Base-by-base conservation (phyloP, 1,139 yeast species). In the Yamadazyma spencermartinsiae region DNA sequence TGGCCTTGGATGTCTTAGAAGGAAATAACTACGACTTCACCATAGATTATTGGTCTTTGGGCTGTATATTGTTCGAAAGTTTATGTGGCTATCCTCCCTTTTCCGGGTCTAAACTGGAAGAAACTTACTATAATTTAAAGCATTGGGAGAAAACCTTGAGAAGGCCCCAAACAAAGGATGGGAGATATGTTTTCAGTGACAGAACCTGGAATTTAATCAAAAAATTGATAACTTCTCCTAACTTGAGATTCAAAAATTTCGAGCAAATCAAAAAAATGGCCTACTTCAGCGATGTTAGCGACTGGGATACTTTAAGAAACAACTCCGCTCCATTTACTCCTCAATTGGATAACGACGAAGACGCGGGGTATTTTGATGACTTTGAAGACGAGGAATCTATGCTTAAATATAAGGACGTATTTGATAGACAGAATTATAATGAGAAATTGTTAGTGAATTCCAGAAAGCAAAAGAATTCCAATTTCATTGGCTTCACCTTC, bases 291-390 rank as follows among this genome's bases (percentile, higher is more conserved):
- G 98, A 90, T 51, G 79, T 89, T 20, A 48, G 86, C 54, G 31
- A 28, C 16, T 92, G 96, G 84, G 78, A 74, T 3, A 65, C 65
- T 18, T 64, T 94, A 49, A 78, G 96, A 54, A 66, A 65, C 25
- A 75, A 80, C 45, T 74, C 82, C 16, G 96, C 98, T 4, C 99
- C 99, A 19, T 94, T 94, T 61, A 86, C 94, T 20, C 99, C 99
- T 1, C 96, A 94, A 56, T 74, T 94, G 46, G 98, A 92, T 57
- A 86, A 89, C 45, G 98, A 94, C 56, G 94, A 90, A 46, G 99
- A 94, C 65, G 98, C 98, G 1, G 99, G 98, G 1, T 94, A 94
- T 65, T 94, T 94, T 60, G 99, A 94, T 63, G 98, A 94, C 60
- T 94, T 94, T 59, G 89, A 87, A 45, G 94, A 88, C 61, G 98